Base-by-base conservation (phyloP, 1,284 basidiomycete species). In the Pseudozyma sp. region DNA sequence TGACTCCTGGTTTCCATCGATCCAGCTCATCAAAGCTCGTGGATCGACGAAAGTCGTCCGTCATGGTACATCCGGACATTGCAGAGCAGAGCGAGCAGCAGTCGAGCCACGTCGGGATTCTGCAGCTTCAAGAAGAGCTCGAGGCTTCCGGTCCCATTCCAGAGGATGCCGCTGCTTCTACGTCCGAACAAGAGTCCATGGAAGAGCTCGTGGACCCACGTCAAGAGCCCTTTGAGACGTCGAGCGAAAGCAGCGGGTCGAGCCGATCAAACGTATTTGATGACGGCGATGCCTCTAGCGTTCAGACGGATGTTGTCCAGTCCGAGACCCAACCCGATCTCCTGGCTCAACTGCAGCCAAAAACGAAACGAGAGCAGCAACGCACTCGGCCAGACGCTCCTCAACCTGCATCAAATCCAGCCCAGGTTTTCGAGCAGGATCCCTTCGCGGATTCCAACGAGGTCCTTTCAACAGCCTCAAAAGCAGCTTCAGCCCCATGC, bases 371-470 rank as follows among this genome's bases (percentile, higher is more conserved):
- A 37, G 10, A 37, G 39, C 49, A 24, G n/a, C 37, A 37, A 5
- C 19, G 29, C 1, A 58, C 55, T 35, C 55, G 46, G 10, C 9
- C 43, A 14, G 44, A 46, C 19, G 24, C 10, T 10, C 49, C 51
- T 4, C 33, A 14, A 24, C 4, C 24, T 24, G 11, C 30, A 5
- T 58, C 42, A 4, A 43, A 24, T 9, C 62, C 62, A 1, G 44
- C 63, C 19, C 56, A 59, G 19, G 31, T 39, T n/a, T 6, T 42
- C 10, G 47, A 51, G 30, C 46, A 37, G 31, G 48, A 55, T 30
- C 56, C 56, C 0, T 66, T 59, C 14, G 42, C 56, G 8, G 56
- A 66, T 31, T 39, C 63, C 13, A 58, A 50, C 42, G 29, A 44
- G 34, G 42, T 29, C 4, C 10, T 24, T 13, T 24, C 40, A 2